Conservation (phyloP, 176 grass and related monocot species). For the Aegilops tauschii region DNA sequence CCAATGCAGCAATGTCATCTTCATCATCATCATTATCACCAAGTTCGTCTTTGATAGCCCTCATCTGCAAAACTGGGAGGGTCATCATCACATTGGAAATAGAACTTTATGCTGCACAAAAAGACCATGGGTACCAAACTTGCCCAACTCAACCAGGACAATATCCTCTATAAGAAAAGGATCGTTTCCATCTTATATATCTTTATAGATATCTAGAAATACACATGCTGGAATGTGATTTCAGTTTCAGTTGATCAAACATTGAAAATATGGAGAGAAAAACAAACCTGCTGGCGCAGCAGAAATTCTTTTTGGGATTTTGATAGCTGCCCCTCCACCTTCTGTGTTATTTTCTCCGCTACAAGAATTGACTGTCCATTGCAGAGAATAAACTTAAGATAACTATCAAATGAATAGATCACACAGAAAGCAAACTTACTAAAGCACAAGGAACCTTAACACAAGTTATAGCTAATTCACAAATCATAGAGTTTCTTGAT, state of each 20-base stretch:
- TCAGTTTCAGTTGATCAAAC: neutral
- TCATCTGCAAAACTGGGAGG: constrained; percentile 62
- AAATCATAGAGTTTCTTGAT: constrained; percentile 40
- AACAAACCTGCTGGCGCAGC: constrained; percentile 81
- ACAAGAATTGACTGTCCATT: constrained; percentile 87
- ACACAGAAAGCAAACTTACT: neutral
- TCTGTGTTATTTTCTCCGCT: constrained; percentile 99
- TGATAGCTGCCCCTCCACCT: constrained; percentile 94
- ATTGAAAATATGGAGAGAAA: neutral
- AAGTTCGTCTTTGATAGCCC: constrained; percentile 97
- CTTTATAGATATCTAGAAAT: neutral
- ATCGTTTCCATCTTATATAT: neutral
- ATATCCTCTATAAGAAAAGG: neutral
- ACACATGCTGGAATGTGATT: neutral
- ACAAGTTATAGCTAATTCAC: constrained; percentile 5
- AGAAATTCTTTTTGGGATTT: constrained; percentile 99
- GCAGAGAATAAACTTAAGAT: constrained; percentile 7
- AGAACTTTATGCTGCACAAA: constrained; percentile 8
- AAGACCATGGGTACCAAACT: neutral
- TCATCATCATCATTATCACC: constrained; percentile 97
- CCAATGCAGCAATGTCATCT: constrained; percentile 90
- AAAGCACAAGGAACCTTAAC: neutral
- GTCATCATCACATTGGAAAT: constrained; percentile 4
- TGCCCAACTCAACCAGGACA: neutral
- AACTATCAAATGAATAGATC: neutral